Conservation (phyloP, 352 stramenopile species). For the Globisporangium lucens region DNA sequence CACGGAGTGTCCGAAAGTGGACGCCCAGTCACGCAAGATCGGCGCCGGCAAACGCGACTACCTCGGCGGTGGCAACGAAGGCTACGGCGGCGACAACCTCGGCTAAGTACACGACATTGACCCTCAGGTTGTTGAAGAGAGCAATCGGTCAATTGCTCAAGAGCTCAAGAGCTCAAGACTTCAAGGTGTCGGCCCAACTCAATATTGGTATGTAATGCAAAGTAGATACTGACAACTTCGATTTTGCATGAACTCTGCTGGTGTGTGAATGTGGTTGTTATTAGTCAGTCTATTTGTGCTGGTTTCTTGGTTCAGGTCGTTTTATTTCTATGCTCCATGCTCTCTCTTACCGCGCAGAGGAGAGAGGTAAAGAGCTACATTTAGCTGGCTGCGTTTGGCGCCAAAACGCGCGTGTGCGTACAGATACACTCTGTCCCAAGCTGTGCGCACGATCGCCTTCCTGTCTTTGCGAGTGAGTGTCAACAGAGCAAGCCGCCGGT, state of each 20-base stretch:
- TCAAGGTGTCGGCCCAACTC: neutral
- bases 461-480: neutral
- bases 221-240: neutral
- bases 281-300: slow-evolving; percentile 5
- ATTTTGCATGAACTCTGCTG: neutral
- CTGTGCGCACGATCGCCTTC: neutral
- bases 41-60: slow-evolving; percentile 92
- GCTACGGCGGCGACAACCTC: slow-evolving; percentile 94
- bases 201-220: slow-evolving; percentile 12
- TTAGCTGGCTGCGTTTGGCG: neutral
- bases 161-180: neutral
- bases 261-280: neutral
- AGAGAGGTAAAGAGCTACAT: neutral
- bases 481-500: neutral
- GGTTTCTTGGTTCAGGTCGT: neutral
- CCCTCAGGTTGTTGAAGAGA: neutral
- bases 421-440: neutral
- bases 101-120: slow-evolving; percentile 29
- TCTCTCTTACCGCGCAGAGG: slow-evolving; percentile 4
- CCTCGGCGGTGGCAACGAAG: slow-evolving; percentile 88
- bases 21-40: slow-evolving; percentile 96
- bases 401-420: neutral
- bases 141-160: neutral
- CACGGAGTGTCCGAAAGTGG: slow-evolving; percentile 98
- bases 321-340: slow-evolving; percentile 4